Percentiles rank a stretch among this genome's conserved stretches.
Evolutionary conservation across 2,329 filamentous ascomycete species (phyloP).

Genomic region (Ophiocordyceps australis): DNA sequence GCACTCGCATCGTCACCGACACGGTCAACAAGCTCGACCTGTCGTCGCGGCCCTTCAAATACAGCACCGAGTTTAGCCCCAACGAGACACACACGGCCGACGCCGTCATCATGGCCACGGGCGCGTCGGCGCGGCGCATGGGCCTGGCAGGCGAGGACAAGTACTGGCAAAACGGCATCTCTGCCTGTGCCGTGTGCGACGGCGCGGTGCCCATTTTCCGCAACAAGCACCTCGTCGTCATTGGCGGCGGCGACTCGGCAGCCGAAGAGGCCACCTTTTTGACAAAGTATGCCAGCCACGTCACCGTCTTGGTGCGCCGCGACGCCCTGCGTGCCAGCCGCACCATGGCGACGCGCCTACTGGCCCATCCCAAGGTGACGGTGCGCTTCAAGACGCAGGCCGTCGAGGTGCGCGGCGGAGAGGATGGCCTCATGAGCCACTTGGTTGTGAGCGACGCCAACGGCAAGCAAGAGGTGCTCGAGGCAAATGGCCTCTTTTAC

Average conservation of each 20-base stretch:
- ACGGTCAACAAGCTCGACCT: conserved; percentile 83
- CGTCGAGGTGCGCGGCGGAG: conserved; percentile 69
- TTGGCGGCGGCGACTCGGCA: conserved; percentile 90
- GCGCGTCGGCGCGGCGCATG: conserved; percentile 75
- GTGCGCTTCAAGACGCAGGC: conserved; percentile 74
- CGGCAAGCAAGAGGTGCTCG: conserved; percentile 63
- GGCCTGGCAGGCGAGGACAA: conserved; percentile 75
- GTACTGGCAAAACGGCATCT: conserved; percentile 96
- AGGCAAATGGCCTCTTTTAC: conserved; percentile 90
- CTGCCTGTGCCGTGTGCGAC: conserved; percentile 92
- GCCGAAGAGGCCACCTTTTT: conserved; percentile 96
- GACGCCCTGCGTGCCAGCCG: conserved; percentile 76
- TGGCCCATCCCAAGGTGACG: conserved; percentile 74
- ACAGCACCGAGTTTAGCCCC: conserved; percentile 79
- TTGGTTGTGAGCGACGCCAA: conserved; percentile 66
- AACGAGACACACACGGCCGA: conserved; percentile 77
- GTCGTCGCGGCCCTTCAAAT: conserved; percentile 70
- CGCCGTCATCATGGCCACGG: conserved; percentile 83
- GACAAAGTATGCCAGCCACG: conserved; percentile 91
- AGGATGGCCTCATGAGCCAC: conserved; percentile 74
- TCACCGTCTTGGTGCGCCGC: conserved; percentile 80
- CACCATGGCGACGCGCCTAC: conserved; percentile 77
- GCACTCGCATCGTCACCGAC: conserved; percentile 83
- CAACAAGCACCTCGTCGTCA: conserved; percentile 87
- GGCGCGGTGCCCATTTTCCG: conserved; percentile 95